A percentile compares a stretch with the other conserved stretches of the same genome.
Conservation (phyloP, 306 rosid species). For the Prunus salicina region DNA sequence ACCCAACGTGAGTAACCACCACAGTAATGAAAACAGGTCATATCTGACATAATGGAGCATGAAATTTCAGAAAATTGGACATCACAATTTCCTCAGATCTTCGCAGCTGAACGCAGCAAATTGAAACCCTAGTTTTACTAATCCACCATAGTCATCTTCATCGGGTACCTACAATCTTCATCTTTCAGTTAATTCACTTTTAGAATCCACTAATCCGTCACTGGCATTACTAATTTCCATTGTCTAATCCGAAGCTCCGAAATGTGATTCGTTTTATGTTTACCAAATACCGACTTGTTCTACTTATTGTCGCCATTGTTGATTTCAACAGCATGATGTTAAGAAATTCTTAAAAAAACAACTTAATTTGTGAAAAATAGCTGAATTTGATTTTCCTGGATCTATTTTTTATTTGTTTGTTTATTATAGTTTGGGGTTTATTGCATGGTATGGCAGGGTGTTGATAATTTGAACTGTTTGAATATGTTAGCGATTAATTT, state of each 20-base stretch:
- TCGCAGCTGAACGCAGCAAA: background rate
- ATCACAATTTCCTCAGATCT: constrained; percentile 16
- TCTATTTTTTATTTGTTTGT: background rate
- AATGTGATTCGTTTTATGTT: background rate
- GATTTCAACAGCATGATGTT: background rate
- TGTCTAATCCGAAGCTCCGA: background rate
- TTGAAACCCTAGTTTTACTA: constrained; percentile 3
- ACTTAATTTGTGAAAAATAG: background rate
- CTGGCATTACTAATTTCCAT: background rate
- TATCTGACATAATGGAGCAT: background rate
- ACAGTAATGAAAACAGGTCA: constrained; percentile 12
- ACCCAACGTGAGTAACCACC: background rate
- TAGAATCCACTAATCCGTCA: background rate
- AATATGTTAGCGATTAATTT: background rate
- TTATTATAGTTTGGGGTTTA: background rate
- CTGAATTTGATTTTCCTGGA: background rate
- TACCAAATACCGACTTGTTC: background rate
- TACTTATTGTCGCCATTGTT: background rate
- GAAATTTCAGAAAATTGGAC: constrained; percentile 5
- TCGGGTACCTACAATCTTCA: constrained; percentile 1
- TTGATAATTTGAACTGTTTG: constrained; percentile 12
- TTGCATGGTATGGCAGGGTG: background rate
- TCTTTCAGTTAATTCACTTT: background rate
- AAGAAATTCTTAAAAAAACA: background rate
- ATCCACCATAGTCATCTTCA: background rate